Evolutionary conservation across 768 basidiomycete species (phyloP).

Genomic region (Boletus tomentosulus): DNA sequence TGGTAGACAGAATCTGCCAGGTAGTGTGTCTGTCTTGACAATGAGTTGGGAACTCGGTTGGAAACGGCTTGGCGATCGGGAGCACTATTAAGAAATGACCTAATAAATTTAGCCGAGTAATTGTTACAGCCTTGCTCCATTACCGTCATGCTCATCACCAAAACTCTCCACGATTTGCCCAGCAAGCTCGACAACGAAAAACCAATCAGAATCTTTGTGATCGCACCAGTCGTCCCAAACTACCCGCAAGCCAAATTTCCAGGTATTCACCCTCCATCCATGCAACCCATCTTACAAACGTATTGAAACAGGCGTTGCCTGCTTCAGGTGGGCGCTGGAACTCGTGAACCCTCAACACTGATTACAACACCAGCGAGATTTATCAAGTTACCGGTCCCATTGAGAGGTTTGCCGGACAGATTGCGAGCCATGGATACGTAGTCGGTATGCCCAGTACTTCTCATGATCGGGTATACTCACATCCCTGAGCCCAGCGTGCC

Average conservation of each 20-base stretch:
- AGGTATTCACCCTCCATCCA: conserved; percentile 38
- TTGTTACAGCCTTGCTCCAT: too few relatives aligned
- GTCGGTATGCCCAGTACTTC: conserved; percentile 50
- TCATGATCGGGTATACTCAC: conserved; percentile 1
- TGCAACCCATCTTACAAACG: not conserved
- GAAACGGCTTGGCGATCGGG: not conserved
- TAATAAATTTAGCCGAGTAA: too few relatives aligned
- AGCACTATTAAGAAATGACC: too few relatives aligned
- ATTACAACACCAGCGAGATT: conserved; percentile 64
- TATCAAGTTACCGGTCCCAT: conserved; percentile 97
- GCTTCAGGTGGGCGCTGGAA: conserved; percentile 57
- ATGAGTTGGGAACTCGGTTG: too few relatives aligned
- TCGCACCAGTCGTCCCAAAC: conserved; percentile 71
- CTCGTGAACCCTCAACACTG: not conserved
- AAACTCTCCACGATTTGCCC: conserved; percentile 72
- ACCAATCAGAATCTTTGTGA: conserved; percentile 78
- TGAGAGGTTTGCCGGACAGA: conserved; percentile 86
- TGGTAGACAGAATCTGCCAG: too few relatives aligned
- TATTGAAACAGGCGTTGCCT: conserved; percentile 59
- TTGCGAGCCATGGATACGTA: conserved; percentile 82
- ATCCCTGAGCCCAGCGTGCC: conserved; percentile 51
- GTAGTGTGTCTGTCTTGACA: too few relatives aligned
- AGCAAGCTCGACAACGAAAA: conserved; percentile 59
- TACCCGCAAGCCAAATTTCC: conserved; percentile 93
- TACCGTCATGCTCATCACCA: conserved; percentile 91